Conservation (phyloP, 140 eudicot species). For the Ambrosia hybrid region DNA sequence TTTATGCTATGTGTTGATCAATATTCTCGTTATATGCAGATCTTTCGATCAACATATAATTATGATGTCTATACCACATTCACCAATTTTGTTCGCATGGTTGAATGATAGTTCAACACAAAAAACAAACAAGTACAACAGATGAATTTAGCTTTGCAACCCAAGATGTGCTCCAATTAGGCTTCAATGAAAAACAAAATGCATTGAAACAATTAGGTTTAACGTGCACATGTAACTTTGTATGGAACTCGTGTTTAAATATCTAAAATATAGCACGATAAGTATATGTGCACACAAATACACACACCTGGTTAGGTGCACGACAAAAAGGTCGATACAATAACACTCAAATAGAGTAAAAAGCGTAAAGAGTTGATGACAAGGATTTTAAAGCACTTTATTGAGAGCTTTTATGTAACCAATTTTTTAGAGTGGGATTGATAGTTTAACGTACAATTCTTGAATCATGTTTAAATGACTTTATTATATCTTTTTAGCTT, state of each 20-base stretch:
- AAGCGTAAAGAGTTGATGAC: conserved; percentile 8
- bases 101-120: too few relatives aligned
- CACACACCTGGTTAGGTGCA: not conserved
- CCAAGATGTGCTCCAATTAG: conserved; percentile 11
- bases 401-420: not conserved
- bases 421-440: too few relatives aligned
- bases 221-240: conserved; percentile 30
- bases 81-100: too few relatives aligned
- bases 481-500: not conserved
- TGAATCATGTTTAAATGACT: not conserved
- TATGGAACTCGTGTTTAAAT: conserved; percentile 14
- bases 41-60: too few relatives aligned
- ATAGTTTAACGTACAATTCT: too few relatives aligned
- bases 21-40: too few relatives aligned
- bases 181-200: not conserved
- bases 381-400: not conserved
- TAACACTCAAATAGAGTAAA: conserved; percentile 2
- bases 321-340: not conserved
- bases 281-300: not conserved
- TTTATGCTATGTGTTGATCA: too few relatives aligned
- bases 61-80: too few relatives aligned
- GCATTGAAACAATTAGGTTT: conserved; percentile 26
- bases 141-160: conserved; percentile 8
- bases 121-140: too few relatives aligned
- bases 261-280: not conserved